Base-by-base conservation (phyloP, 176 grass and related monocot genomes). In the Musa beccarii region DNA sequence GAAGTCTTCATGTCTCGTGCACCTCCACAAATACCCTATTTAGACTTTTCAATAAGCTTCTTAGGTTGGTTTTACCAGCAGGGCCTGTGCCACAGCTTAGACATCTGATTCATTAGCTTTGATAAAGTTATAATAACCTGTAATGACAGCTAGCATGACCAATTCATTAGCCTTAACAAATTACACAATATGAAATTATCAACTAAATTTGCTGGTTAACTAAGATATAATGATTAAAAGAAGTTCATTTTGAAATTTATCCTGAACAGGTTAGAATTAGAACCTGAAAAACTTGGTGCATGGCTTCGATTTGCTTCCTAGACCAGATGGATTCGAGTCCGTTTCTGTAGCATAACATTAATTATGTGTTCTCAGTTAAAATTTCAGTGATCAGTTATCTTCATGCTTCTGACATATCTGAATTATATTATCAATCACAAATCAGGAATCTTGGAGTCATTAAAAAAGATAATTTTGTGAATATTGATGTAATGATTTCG, bases 231-330 rank as follows among this genome's bases (percentile, higher is more conserved):
- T 68, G 20, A 68, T 68, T 68, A 13, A 68, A 68, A 67, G 17
- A 14, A 43, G 29, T 43, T 34, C 24, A 68, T 82, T 63, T 63
- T 82, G 85, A 83, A 83, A 79, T 90, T 89, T 53, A 81, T 89
- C 87, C 87, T 92, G 87, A 80, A 82, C 88, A 82, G 68, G 54
- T 72, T 80, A 80, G 76, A 84, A 92, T 85, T 92, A 82, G 80
- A 86, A 92, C 92, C 87, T 96, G 92, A 96, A 96, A 88, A 96
- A 90, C 74, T 96, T 92, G 88, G 85, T 96, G 92, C 89, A 96
- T 81, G 87, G 92, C 89, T 96, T 96, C 85, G 66, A 77, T 90
- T 92, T 92, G 87, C 92, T 92, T 96, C 92, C 92, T 87, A 96
- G 74, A 79, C 87, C 84, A 26, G 71, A 72, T 89, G 86, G 86